Percentiles rank a stretch among this genome's conserved stretches.
These are phyloP conservation scores for Herpetospermum pedunculosum DNA, from an alignment of 306 rosid species.

Conservation along the genomic window DNA sequence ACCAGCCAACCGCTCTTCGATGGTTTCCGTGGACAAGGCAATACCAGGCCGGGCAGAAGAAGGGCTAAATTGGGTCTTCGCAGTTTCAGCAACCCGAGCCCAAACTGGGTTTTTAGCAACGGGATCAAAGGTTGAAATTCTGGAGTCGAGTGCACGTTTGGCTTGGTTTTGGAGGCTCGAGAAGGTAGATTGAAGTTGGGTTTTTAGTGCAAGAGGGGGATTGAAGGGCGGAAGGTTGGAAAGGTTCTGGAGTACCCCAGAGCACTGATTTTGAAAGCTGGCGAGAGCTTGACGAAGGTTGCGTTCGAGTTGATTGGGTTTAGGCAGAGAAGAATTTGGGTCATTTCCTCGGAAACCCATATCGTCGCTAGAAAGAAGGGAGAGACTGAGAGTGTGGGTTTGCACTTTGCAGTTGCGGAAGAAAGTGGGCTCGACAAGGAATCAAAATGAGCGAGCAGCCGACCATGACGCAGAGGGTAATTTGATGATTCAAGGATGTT, in stretches of 20 bases:
- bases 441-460: too few relatives aligned
- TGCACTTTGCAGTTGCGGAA: neutral
- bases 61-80: conserved; percentile 1
- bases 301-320: conserved; percentile 20
- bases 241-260: conserved; percentile 25
- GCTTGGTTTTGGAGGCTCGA: conserved; percentile 28
- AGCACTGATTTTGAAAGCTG: conserved; percentile 33
- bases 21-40: conserved; percentile 44
- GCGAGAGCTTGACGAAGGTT: conserved; percentile 25
- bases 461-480: too few relatives aligned
- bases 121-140: conserved; percentile 14
- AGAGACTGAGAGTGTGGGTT: neutral
- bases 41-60: conserved; percentile 5
- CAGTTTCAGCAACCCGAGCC: conserved; percentile 42
- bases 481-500: too few relatives aligned
- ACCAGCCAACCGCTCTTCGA: conserved; percentile 72
- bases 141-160: conserved; percentile 15
- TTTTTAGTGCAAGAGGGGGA: conserved; percentile 21
- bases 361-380: neutral
- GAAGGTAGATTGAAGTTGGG: conserved; percentile 27
- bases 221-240: conserved; percentile 19
- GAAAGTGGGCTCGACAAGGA: too few relatives aligned
- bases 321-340: conserved; percentile 10
- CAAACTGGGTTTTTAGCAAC: conserved; percentile 21
- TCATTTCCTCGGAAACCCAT: conserved; percentile 22